Evolutionary conservation across 768 basidiomycete genomes (phyloP), one percentile per base, ranked within the genome.

Genomic region (Rhizopogon roseolus): DNA sequence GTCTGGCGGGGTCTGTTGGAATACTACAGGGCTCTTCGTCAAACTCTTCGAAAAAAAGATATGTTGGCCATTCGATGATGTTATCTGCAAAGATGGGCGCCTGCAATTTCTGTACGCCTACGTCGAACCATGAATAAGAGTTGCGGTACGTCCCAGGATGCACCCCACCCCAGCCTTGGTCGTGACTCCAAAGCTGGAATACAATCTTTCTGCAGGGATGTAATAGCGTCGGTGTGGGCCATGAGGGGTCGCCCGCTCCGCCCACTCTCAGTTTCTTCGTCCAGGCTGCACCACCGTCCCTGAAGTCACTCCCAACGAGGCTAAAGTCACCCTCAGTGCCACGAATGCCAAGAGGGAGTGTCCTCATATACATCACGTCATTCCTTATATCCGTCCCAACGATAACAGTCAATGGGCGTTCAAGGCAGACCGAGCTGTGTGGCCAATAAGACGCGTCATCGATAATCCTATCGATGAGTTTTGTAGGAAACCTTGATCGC

Each of bases 391-490:
- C 16, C 44, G n/a, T 46, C 5, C 3, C 13, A 46, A 27, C 7
- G 13, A 25, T 9, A 25, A 46, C 25, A 5, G 14, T 28, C 1
- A n/a, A 9, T 8, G 44, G 7, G 4, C 32, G 8, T 9, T 19
- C 27, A 8, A 45, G 13, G 22, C 11, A 19, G 43, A 45, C 29
- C 1, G 32, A 50, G 25, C 44, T 46, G 25, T 46, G 44, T 16
- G 44, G 44, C 44, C 44, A 46, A 25, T 46, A 28, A 32, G 62
- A 79, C 69, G 6, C 75, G 75, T 19, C 75, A 66, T 2, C 46
- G 16, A 39, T 25, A n/a, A 58, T 43, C 17, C 51, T 50, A 4
- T 51, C 53, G 0, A 46, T 17, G 7, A 46, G 25, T 25, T 46
- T 25, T 14, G 19, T 1, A 32, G 44, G 44, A 7, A 46, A 25